Percentiles rank a stretch among this genome's conserved stretches.
These are phyloP conservation scores for Ceratobasidium sp. DNA, from an alignment of 1,284 basidiomycete species.

Conservation along the genomic window DNA sequence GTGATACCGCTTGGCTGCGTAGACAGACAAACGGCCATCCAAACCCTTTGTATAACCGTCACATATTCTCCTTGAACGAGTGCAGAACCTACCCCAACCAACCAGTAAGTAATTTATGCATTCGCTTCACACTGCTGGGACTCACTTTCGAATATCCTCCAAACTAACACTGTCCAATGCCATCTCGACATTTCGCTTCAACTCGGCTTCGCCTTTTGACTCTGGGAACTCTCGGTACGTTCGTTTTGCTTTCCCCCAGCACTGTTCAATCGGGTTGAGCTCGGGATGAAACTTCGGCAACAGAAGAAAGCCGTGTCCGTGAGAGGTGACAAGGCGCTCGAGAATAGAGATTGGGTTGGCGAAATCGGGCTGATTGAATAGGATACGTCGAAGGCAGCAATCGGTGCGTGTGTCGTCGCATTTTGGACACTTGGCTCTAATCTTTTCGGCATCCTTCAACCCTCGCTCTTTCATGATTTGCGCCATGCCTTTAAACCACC, in stretches of 20 bases:
- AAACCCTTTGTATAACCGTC: too few species aligned
- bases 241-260: conserved; percentile 45
- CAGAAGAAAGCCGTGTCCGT: conserved; percentile 32
- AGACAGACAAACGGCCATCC: too few species aligned
- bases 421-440: conserved; percentile 30
- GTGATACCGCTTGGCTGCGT: too few species aligned
- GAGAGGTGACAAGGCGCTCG: conserved; percentile 3
- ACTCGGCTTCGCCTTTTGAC: not conserved
- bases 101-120: too few species aligned
- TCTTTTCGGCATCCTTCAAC: not conserved
- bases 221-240: conserved; percentile 29
- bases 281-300: conserved; percentile 47
- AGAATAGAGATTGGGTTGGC: conserved; percentile 36
- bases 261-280: conserved; percentile 48
- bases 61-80: too few species aligned
- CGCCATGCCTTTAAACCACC: conserved; percentile 59
- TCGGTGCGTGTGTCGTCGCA: conserved; percentile 3
- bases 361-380: conserved; percentile 45
- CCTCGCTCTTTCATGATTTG: conserved; percentile 55
- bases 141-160: conserved; percentile 28
- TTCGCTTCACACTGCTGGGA: too few species aligned
- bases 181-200: conserved; percentile 18
- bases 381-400: conserved; percentile 40
- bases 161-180: conserved; percentile 19
- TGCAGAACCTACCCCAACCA: too few species aligned